phyloP scores from a whole-genome alignment of 106 monocot genomes.

The Dioscorea alata region DNA sequence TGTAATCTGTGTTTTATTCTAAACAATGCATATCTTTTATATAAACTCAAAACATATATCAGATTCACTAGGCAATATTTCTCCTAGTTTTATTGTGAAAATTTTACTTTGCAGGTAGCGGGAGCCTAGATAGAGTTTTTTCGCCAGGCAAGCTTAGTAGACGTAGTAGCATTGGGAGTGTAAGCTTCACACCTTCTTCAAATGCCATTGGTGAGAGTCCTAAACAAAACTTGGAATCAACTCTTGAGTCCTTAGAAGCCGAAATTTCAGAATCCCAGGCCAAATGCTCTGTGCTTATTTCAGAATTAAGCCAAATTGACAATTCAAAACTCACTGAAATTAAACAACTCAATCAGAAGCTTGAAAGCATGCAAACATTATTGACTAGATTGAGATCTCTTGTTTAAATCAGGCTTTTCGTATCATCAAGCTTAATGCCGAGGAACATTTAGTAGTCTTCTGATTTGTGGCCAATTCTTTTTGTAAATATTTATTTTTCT shows the following conservation, averaged over 20 bases:
- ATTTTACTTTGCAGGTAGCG: slow-evolving; percentile 51
- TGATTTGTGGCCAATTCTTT: slow-evolving; percentile 12
- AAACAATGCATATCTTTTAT: background rate
- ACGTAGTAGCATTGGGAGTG: slow-evolving; percentile 49
- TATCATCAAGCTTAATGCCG: background rate
- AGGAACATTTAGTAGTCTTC: background rate
- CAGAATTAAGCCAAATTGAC: slow-evolving; percentile 38
- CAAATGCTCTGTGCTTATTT: slow-evolving; percentile 55
- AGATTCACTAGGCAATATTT: background rate
- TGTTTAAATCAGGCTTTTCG: slow-evolving; percentile 8
- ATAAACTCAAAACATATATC: background rate
- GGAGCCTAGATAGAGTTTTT: slow-evolving; percentile 67
- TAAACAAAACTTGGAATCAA: slow-evolving; percentile 27
- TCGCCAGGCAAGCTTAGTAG: slow-evolving; percentile 67
- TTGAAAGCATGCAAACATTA: slow-evolving; percentile 74
- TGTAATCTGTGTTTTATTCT: background rate
- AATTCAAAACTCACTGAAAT: slow-evolving; percentile 36
- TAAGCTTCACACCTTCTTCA: slow-evolving; percentile 42
- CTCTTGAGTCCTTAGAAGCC: slow-evolving; percentile 47
- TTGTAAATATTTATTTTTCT: slow-evolving; percentile 27
- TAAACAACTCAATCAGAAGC: slow-evolving; percentile 60
- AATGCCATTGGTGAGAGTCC: slow-evolving; percentile 23
- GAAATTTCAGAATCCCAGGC: slow-evolving; percentile 63
- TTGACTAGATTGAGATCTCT: slow-evolving; percentile 55
- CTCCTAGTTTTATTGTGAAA: background rate